Evolutionary conservation across 1,284 basidiomycete genomes (phyloP).

Genomic region (Polyporus tsugae): DNA sequence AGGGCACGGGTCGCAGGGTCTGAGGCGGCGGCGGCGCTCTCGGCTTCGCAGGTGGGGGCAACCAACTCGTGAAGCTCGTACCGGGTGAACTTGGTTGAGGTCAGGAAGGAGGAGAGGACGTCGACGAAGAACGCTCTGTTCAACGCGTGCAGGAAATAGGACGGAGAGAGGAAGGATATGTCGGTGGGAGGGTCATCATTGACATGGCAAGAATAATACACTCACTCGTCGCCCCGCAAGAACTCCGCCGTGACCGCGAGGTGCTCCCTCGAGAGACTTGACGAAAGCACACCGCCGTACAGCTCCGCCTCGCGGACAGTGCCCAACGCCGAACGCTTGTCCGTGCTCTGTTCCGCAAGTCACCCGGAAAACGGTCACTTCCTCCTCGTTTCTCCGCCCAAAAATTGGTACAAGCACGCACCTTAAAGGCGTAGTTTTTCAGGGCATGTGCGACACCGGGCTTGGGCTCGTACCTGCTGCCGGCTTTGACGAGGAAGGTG

Average conservation of each 20-base stretch:
- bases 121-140: constrained; percentile 86
- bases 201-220: constrained; percentile 38
- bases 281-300: constrained; percentile 92
- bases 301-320: constrained; percentile 94
- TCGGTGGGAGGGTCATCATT: constrained; percentile 1
- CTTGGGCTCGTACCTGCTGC: constrained; percentile 85
- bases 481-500: constrained; percentile 91
- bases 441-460: constrained; percentile 91
- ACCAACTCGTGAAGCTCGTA: constrained; percentile 92
- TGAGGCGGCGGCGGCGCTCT: constrained; percentile 68
- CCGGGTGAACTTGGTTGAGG: constrained; percentile 83
- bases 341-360: constrained; percentile 67
- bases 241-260: constrained; percentile 92
- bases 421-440: constrained; percentile 98
- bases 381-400: constrained; percentile 5
- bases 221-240: constrained; percentile 95
- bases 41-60: constrained; percentile 75
- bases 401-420: constrained; percentile 41
- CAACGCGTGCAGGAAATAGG: constrained; percentile 16
- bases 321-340: constrained; percentile 87
- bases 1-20: constrained; percentile 74
- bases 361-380: constrained; percentile 6
- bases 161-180: neutral
- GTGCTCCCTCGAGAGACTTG: constrained; percentile 90
- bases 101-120: constrained; percentile 84